These are phyloP conservation scores for Aethionema arabicum DNA, from an alignment of 345 rosid genomes.

Conservation along the genomic window DNA sequence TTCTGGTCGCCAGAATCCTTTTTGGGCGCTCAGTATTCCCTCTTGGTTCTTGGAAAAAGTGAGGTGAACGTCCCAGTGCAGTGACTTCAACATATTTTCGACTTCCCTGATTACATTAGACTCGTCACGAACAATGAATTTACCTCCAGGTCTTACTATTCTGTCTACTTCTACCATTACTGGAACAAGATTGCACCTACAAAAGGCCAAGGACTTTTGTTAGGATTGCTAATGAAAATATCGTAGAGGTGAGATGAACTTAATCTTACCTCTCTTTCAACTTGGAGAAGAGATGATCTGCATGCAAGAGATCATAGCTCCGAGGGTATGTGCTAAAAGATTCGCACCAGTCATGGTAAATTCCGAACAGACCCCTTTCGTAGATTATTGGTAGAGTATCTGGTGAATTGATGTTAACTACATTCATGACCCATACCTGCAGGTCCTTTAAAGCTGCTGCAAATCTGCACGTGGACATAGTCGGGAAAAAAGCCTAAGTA, in stretches of 20 bases:
- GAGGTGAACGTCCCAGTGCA: slow-evolving; percentile 78
- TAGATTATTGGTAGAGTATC: slow-evolving; percentile 90
- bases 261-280: slow-evolving; percentile 55
- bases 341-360: slow-evolving; percentile 95
- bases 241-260: not conserved
- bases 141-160: slow-evolving; percentile 93
- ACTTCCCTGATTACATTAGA: slow-evolving; percentile 62
- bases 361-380: slow-evolving; percentile 86
- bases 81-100: slow-evolving; percentile 70
- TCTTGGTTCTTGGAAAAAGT: slow-evolving; percentile 73
- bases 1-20: slow-evolving; percentile 11
- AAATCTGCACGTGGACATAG: slow-evolving; percentile 48
- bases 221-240: not conserved
- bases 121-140: slow-evolving; percentile 69
- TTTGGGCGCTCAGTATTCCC: slow-evolving; percentile 86
- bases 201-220: not conserved
- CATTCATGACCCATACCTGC: slow-evolving; percentile 79
- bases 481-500: not conserved
- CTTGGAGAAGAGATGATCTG: slow-evolving; percentile 90
- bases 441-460: slow-evolving; percentile 81
- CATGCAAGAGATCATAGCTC: slow-evolving; percentile 80
- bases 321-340: slow-evolving; percentile 90
- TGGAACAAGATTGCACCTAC: slow-evolving; percentile 80
- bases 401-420: slow-evolving; percentile 74
- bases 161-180: slow-evolving; percentile 90